Percentiles rank a stretch among this genome's conserved stretches.
These are phyloP conservation scores for Dalechampia spathulata DNA, from an alignment of 441 rosid species.

Conservation along the genomic window DNA sequence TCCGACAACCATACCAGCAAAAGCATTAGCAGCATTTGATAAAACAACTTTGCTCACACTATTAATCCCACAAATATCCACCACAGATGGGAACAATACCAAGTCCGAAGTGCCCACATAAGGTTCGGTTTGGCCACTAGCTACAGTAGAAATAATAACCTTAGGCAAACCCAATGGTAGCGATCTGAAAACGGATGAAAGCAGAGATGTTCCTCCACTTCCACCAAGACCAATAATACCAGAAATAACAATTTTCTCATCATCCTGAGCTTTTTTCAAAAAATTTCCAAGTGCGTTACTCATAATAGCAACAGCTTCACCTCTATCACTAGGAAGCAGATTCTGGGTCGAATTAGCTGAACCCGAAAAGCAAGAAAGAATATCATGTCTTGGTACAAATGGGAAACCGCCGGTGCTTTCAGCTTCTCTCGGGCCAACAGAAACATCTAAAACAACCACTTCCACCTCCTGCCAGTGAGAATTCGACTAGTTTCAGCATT, in stretches of 20 bases:
- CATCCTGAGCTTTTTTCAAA: constrained; percentile 31
- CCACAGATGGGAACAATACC: constrained; percentile 74
- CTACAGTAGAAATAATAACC: constrained; percentile 79
- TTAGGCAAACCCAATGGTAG: constrained; percentile 79
- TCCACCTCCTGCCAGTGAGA: constrained; percentile 37
- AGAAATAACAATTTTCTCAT: constrained; percentile 31
- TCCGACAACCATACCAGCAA: constrained; percentile 81
- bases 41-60: constrained; percentile 74
- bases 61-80: constrained; percentile 87
- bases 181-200: constrained; percentile 60
- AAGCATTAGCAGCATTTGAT: constrained; percentile 83
- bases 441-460: constrained; percentile 74
- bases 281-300: constrained; percentile 53
- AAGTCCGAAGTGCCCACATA: constrained; percentile 76
- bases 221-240: constrained; percentile 88
- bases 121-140: constrained; percentile 75
- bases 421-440: constrained; percentile 36
- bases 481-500: too few species aligned
- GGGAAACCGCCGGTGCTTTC: constrained; percentile 31
- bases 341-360: constrained; percentile 14
- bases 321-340: constrained; percentile 57
- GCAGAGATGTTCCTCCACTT: constrained; percentile 77
- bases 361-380: constrained; percentile 38
- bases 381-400: constrained; percentile 45
- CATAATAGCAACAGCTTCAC: constrained; percentile 62